Base-by-base conservation (phyloP, 1,284 basidiomycete species). In the Cryptococcus sp. region DNA sequence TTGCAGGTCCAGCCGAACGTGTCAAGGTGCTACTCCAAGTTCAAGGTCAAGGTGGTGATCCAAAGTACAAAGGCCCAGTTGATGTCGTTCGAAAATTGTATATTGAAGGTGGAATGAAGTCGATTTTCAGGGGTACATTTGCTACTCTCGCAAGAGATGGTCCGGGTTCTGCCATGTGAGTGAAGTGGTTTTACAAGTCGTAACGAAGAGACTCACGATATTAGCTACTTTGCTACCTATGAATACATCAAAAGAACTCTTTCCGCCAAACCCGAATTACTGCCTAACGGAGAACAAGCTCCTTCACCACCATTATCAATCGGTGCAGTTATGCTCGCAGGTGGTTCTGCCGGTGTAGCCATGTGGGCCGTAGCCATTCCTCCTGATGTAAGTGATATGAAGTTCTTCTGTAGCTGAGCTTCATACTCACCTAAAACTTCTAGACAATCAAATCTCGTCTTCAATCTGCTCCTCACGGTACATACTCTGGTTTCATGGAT, bases 291-390 rank as follows among this genome's bases (percentile, higher is more conserved):
- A 86, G 46, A 69, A 46, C 89, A 90, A 30, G 83, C 83, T 46
- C 87, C 87, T 35, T 81, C 89, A 4, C 83, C 86, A 37, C 86
- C 96, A 55, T 82, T 98, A 59, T 90, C 94, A 70, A 81, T 99
- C 41, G 81, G 88, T 46, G 88, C 90, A 34, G 85, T 98, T 68
- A 88, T 98, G 67, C 70, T 94, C 52, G 92, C 96, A 46, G 96
- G 96, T 69, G 95, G 94, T 60, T 86, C 85, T 53, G 96, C 96
- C 6, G 96, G 96, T 70, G 86, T 98, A 37, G 92, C 93, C 46
- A 98, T 98, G 96, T 97, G 94, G 94, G 82, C 89, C 36, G 81
- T 96, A 64, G 93, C 89, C 35, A 95, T 97, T 64, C 93, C 93
- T 52, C 92, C 93, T 48, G 93, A 97, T 78, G 92, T 91, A 68